Evolutionary conservation across 2,329 filamentous ascomycete genomes (phyloP), one percentile per base, ranked within the genome.

Genomic region (Escovopsis sp.): DNA sequence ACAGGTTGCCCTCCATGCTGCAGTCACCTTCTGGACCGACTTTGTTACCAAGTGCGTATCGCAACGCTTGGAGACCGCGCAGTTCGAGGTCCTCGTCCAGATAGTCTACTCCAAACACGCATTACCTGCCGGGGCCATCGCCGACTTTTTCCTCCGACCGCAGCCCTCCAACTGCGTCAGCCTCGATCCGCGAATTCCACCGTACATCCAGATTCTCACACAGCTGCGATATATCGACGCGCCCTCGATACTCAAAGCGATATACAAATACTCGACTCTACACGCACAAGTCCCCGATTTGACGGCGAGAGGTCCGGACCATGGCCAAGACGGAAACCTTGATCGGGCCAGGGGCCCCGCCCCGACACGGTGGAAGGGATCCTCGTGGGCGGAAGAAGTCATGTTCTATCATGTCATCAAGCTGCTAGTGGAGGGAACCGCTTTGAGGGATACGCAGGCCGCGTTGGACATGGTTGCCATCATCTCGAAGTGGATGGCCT

Each of bases 371-470:
- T 81, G 76, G 75, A 63, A 57, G 40, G 72, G 60, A 55, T 79
- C 75, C 1, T 77, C 74, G 47, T 64, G 64, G 45, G 59, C 81
- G 0, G 91, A 98, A 57, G 94, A 95, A 63, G 80, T 91, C 39
- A 84, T 96, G 61, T 81, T 95, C 54, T 93, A 94, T 59, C 79
- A 88, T 4, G 86, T 98, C 39, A 85, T 86, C 2, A 94, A 93
- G 61, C 83, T 81, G 0, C 87, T 96, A 39, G 81, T 69, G 2
- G 64, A 72, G 38, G 72, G 68, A 0, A 59, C 55, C 1, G 67
- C 65, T 2, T 71, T 76, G 38, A 60, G 56, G 43, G 63, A 62
- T 20, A 52, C 59, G 13, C 56, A 64, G 25, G 66, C 71, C n/a
- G 72, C 69, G 0, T 50, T 76, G 8, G 62, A 68, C 15, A 56